Conservation (phyloP, 768 basidiomycete species). For the Russula ochroleuca region DNA sequence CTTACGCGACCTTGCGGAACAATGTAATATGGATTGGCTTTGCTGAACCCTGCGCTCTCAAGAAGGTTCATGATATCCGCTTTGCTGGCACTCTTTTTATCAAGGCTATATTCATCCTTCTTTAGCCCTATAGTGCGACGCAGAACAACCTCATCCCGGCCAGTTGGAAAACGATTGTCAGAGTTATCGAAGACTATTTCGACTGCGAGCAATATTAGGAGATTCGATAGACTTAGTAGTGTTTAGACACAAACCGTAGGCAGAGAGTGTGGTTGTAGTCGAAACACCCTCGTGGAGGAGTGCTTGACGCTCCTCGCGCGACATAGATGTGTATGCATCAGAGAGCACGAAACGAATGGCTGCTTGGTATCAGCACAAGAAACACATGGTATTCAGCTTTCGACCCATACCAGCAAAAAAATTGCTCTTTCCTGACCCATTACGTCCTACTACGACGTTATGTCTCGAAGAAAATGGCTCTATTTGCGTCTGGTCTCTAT, state of each 20-base stretch:
- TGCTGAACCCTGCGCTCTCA: constrained; percentile 95
- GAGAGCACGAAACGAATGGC: constrained; percentile 97
- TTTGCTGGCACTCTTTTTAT: constrained; percentile 92
- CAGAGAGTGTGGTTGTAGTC: constrained; percentile 82
- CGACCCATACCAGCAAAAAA: constrained; percentile 81
- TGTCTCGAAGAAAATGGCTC: constrained; percentile 92
- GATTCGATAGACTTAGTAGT: background rate
- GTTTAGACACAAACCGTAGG: constrained; percentile 59
- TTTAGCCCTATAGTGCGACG: constrained; percentile 94
- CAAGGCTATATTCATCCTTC: constrained; percentile 97
- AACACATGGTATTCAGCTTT: background rate
- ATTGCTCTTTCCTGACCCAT: constrained; percentile 98
- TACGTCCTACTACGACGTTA: constrained; percentile 95
- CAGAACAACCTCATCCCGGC: constrained; percentile 79
- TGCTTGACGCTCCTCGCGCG: constrained; percentile 84
- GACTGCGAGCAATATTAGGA: constrained; percentile 40
- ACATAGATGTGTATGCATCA: constrained; percentile 96
- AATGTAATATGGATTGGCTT: constrained; percentile 98
- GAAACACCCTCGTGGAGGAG: constrained; percentile 94
- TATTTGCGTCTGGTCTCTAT: constrained; percentile 85
- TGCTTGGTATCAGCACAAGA: constrained; percentile 31
- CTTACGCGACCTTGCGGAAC: constrained; percentile 94
- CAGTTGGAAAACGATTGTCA: constrained; percentile 91
- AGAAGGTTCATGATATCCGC: constrained; percentile 97
- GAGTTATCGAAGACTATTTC: constrained; percentile 96